A percentile compares a stretch with the other conserved stretches of the same genome.
These are phyloP conservation scores for Amylocystis lapponica DNA, from an alignment of 768 basidiomycete genomes.

Conservation along the genomic window DNA sequence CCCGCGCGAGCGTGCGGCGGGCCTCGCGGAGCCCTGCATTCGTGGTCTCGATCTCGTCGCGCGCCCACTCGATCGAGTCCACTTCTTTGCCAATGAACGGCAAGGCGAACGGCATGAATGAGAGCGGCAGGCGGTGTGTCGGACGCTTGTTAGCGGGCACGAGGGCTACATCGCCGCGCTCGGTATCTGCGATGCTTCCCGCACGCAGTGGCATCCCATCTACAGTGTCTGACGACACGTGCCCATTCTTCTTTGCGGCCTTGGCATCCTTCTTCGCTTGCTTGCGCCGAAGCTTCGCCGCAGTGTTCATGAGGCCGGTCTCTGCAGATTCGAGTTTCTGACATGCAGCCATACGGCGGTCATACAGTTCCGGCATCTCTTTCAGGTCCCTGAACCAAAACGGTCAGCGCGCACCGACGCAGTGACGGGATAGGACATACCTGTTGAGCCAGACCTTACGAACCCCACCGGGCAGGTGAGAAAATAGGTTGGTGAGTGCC, in stretches of 20 bases:
- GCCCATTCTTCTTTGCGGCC: slow-evolving; percentile 18
- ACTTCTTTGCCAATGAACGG: slow-evolving; percentile 81
- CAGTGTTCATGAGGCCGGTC: slow-evolving; percentile 68
- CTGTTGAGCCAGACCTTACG: slow-evolving; percentile 90
- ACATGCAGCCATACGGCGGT: slow-evolving; percentile 67
- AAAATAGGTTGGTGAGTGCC: slow-evolving; percentile 63
- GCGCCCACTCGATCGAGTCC: slow-evolving; percentile 89
- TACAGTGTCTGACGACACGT: slow-evolving; percentile 5
- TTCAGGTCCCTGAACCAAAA: slow-evolving; percentile 68
- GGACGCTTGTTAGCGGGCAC: slow-evolving; percentile 76
- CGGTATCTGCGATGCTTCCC: slow-evolving; percentile 23
- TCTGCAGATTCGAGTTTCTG: slow-evolving; percentile 85
- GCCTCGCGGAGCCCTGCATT: slow-evolving; percentile 16
- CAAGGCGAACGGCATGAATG: slow-evolving; percentile 46
- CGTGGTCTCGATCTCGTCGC: slow-evolving; percentile 59
- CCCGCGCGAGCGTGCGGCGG: slow-evolving; percentile 23
- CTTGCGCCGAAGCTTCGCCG: slow-evolving; percentile 62
- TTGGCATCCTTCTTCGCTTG: slow-evolving; percentile 43
- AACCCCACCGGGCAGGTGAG: slow-evolving; percentile 86
- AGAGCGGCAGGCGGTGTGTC: slow-evolving; percentile 62
- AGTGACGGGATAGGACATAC: slow-evolving; percentile 28
- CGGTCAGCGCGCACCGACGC: neutral
- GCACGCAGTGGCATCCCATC: slow-evolving; percentile 21
- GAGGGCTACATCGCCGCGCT: slow-evolving; percentile 27
- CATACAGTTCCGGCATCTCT: slow-evolving; percentile 78